These are phyloP conservation scores for Talinum fruticosum DNA, from an alignment of 148 eudicot species.

Conservation along the genomic window DNA sequence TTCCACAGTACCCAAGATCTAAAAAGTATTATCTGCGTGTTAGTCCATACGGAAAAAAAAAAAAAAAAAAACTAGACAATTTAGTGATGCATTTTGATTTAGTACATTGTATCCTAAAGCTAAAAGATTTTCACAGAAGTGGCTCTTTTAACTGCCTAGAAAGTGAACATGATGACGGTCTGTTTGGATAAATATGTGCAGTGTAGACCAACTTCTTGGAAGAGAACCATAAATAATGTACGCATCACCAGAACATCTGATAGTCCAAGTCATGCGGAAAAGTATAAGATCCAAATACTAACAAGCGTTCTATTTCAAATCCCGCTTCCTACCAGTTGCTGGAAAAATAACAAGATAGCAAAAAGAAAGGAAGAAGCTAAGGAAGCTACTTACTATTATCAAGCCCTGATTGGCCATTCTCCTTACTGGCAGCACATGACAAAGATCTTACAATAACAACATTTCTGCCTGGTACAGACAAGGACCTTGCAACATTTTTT, in stretches of 20 bases:
- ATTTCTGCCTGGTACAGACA: conserved; percentile 71
- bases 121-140: neutral
- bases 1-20: too few relatives aligned
- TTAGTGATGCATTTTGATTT: neutral
- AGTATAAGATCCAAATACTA: too few relatives aligned
- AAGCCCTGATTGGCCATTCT: conserved; percentile 36
- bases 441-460: conserved; percentile 67
- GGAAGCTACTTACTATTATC: conserved; percentile 11
- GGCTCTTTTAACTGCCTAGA: neutral
- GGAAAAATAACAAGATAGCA: neutral
- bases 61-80: too few relatives aligned
- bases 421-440: conserved; percentile 47
- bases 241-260: neutral
- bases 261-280: neutral
- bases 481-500: conserved; percentile 57
- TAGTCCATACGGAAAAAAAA: too few relatives aligned
- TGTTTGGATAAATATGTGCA: too few relatives aligned
- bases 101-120: neutral
- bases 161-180: neutral
- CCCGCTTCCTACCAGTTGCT: neutral
- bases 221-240: neutral
- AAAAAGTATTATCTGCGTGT: too few relatives aligned
- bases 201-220: too few relatives aligned
- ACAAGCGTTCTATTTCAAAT: neutral
- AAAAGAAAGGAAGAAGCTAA: neutral